A percentile compares a stretch with the other conserved stretches of the same genome.
Conservation (phyloP, 805 yeast species). For the Helenozyma baotianmanensis region DNA sequence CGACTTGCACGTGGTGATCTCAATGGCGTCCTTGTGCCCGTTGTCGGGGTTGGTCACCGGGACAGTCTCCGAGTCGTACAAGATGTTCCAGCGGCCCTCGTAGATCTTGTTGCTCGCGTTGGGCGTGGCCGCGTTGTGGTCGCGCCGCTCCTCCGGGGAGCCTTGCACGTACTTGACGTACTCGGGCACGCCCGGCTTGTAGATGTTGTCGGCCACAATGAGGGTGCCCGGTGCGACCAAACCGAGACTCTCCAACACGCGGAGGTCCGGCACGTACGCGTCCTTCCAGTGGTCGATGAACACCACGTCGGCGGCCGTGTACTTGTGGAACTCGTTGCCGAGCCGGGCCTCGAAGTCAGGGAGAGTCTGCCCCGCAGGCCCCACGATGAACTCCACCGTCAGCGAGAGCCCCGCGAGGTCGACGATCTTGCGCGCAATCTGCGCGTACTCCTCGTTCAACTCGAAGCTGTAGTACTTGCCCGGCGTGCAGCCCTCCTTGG, state of each 20-base stretch:
- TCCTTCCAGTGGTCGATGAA: conserved; percentile 40
- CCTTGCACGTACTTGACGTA: conserved; percentile 34
- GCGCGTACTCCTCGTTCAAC: conserved; percentile 26
- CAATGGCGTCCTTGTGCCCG: conserved; percentile 23
- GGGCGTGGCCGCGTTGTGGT: conserved; percentile 19
- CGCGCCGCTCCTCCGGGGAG: conserved; percentile 33
- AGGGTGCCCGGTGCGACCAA: conserved; percentile 36
- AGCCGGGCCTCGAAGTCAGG: conserved; percentile 20
- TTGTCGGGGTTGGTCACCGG: conserved; percentile 13
- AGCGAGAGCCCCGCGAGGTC: conserved; percentile 31
- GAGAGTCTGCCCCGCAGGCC: conserved; percentile 27
- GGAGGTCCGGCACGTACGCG: conserved; percentile 36
- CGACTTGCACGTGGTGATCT: conserved; percentile 27
- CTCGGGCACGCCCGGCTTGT: conserved; percentile 35
- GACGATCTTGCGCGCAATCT: conserved; percentile 23
- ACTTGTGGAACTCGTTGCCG: conserved; percentile 5
- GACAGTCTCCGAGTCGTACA: conserved; percentile 31
- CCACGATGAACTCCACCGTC: conserved; percentile 28
- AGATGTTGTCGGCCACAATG: conserved; percentile 36
- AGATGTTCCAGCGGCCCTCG: conserved; percentile 38
- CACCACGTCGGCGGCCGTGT: conserved; percentile 27
- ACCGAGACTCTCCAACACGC: conserved; percentile 37
- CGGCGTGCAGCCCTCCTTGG: conserved; percentile 5
- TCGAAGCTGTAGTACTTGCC: conserved; percentile 34
- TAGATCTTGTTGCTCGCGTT: conserved; percentile 26